These are phyloP conservation scores for Epithele typhae DNA, from an alignment of 768 basidiomycete genomes.

Conservation along the genomic window DNA sequence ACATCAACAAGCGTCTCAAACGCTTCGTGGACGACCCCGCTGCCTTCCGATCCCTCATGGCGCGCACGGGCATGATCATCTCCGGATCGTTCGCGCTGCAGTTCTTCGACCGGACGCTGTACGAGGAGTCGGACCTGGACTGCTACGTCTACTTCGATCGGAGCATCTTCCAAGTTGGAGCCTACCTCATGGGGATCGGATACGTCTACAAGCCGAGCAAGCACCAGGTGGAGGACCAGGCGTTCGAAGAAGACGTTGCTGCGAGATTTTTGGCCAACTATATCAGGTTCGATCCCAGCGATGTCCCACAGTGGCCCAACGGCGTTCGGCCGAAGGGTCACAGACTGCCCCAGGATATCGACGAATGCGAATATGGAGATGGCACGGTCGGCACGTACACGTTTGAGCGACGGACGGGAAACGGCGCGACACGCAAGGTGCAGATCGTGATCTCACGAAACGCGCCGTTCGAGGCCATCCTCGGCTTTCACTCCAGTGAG, in stretches of 20 bases:
- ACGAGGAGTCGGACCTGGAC: slow-evolving; percentile 47
- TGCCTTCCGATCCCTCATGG: slow-evolving; percentile 41
- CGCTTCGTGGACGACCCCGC: slow-evolving; percentile 32
- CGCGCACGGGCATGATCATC: slow-evolving; percentile 39
- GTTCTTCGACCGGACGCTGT: slow-evolving; percentile 42
- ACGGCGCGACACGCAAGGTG: too few species aligned
- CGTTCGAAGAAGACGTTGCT: too few species aligned
- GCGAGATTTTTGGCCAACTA: too few species aligned
- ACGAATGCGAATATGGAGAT: too few species aligned
- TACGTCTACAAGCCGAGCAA: slow-evolving; percentile 26
- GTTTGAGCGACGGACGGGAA: too few species aligned
- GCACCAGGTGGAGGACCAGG: too few species aligned
- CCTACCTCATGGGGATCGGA: slow-evolving; percentile 31
- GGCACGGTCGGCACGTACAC: too few species aligned
- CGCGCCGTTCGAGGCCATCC: slow-evolving; percentile 10
- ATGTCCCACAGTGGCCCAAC: too few species aligned
- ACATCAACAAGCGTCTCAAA: slow-evolving; percentile 31
- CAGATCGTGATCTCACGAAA: slow-evolving; percentile 14
- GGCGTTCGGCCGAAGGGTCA: too few species aligned
- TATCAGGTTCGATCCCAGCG: too few species aligned
- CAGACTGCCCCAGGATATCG: too few species aligned
- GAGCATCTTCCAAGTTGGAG: slow-evolving; percentile 26
- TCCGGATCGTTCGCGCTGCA: slow-evolving; percentile 54
- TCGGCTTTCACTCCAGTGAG: slow-evolving; percentile 16
- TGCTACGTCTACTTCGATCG: slow-evolving; percentile 37